Evolutionary conservation across 257 asterid genomes (phyloP).

Genomic region (Gentiana straminea): DNA sequence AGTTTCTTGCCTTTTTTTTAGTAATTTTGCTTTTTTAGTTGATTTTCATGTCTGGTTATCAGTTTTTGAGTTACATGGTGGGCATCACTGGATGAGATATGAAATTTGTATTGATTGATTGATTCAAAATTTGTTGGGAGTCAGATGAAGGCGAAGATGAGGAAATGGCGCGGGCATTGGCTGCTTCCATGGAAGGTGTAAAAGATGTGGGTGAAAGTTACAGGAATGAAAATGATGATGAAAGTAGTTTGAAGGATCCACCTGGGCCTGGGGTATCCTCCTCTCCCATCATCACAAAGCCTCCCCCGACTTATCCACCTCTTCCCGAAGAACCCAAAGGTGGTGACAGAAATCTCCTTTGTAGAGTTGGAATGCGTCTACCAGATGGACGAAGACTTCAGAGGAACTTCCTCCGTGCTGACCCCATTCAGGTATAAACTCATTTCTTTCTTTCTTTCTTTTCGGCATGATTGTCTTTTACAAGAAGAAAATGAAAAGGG

Average conservation of each 20-base stretch:
- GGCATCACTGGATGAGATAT: neutral
- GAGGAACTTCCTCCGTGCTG: conserved; percentile 74
- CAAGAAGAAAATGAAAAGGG: too few relatives aligned
- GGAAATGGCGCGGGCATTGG: conserved; percentile 67
- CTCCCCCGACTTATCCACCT: conserved; percentile 41
- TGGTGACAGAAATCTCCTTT: conserved; percentile 56
- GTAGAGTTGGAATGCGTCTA: conserved; percentile 87
- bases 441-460: too few relatives aligned
- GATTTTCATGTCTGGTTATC: too few relatives aligned
- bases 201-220: conserved; percentile 19
- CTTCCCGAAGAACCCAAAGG: conserved; percentile 85
- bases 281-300: conserved; percentile 18
- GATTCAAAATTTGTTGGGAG: conserved; percentile 11
- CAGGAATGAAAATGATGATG: conserved; percentile 24
- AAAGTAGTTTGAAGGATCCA: conserved; percentile 23
- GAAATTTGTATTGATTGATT: conserved; percentile 1
- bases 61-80: neutral
- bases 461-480: too few relatives aligned
- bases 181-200: conserved; percentile 68
- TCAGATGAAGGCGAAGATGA: conserved; percentile 53
- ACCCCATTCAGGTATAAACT: conserved; percentile 66
- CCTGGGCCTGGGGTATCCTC: conserved; percentile 1
- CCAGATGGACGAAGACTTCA: conserved; percentile 95
- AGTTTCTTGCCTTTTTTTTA: too few relatives aligned
- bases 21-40: too few relatives aligned